Evolutionary conservation across 2,329 filamentous ascomycete genomes (phyloP), one percentile per base, ranked within the genome.

Genomic region (Onygena corvina): DNA sequence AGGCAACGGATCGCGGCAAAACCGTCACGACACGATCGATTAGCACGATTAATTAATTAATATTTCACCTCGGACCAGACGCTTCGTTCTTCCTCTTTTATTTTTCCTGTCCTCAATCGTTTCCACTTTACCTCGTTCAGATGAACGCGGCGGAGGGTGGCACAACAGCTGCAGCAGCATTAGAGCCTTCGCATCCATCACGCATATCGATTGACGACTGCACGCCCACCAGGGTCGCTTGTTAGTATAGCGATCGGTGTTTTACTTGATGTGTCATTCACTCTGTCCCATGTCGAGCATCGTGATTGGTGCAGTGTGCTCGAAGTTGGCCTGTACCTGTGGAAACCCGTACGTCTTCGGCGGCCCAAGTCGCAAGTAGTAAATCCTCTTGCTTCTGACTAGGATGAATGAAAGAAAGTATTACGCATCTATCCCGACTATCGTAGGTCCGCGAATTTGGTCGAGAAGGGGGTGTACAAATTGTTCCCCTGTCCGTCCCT

Each of bases 231-330:
- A n/a, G 38, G 38, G 23, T 42, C 9, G 20, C 2, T 21, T 12
- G 38, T 29, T 42, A 42, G 38, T 42, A 23, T 42, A 21, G 38
- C 27, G 21, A 20, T 27, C 38, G 38, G 38, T 42, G 38, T 42
- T 23, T 42, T 42, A 42, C n/a, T 42, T n/a, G 38, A 42, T 9
- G 38, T 25, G 16, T 25, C 38, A 42, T 42, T 20, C 21, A 38
- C 14, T 29, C 30, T 33, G 30, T n/a, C n/a, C n/a, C n/a, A n/a
- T n/a, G n/a, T n/a, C 6, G 5, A n/a, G 6, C 11, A 33, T 35
- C 33, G 33, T 42, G 21, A 8, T 42, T 25, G 34, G 11, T 38
- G 34, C n/a, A n/a, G n/a, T n/a, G n/a, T n/a, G n/a, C n/a, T 21
- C 20, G 25, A n/a, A 5, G 38, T 27, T 42, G 38, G 38, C 21